A percentile compares a stretch with the other conserved stretches of the same genome.
These are phyloP conservation scores for Metschnikowia arizonensis DNA, from an alignment of 805 yeast genomes.

Conservation along the genomic window DNA sequence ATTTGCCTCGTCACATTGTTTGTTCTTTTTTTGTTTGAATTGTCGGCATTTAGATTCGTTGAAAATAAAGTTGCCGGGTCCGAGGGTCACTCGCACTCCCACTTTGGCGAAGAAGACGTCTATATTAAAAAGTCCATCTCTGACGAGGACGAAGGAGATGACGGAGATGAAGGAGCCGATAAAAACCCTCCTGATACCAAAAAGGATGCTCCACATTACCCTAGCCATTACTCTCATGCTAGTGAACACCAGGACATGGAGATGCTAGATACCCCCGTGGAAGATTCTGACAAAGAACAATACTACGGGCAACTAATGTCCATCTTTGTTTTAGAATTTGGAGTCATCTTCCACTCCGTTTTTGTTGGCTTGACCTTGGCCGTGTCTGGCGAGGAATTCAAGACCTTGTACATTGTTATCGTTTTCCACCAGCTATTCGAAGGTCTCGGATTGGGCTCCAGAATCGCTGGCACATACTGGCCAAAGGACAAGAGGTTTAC, in stretches of 20 bases:
- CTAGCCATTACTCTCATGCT: conserved; percentile 44
- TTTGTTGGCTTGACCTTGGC: conserved; percentile 77
- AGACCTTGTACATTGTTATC: conserved; percentile 63
- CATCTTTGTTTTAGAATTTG: conserved; percentile 66
- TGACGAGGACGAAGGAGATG: conserved; percentile 16
- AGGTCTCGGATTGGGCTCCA: conserved; percentile 80
- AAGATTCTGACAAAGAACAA: conserved; percentile 36
- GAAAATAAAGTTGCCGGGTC: conserved; percentile 32
- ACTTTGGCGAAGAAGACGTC: conserved; percentile 45
- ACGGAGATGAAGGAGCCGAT: conserved; percentile 12
- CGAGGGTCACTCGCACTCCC: conserved; percentile 35
- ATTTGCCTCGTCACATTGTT: conserved; percentile 49
- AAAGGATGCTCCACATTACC: conserved; percentile 25
- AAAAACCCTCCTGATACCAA: conserved; percentile 4
- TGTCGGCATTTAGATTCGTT: conserved; percentile 45
- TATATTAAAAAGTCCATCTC: conserved; percentile 27
- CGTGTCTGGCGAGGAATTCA: conserved; percentile 73
- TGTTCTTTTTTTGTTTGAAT: conserved; percentile 49
- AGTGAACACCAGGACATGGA: conserved; percentile 43
- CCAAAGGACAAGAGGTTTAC: conserved; percentile 43
- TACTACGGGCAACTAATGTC: conserved; percentile 56
- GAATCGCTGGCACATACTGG: conserved; percentile 61
- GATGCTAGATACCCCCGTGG: conserved; percentile 32
- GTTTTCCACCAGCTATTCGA: conserved; percentile 80
- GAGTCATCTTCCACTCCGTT: conserved; percentile 78